phyloP scores from a whole-genome alignment of 768 basidiomycete genomes.

The Lactarius akahatsu region DNA sequence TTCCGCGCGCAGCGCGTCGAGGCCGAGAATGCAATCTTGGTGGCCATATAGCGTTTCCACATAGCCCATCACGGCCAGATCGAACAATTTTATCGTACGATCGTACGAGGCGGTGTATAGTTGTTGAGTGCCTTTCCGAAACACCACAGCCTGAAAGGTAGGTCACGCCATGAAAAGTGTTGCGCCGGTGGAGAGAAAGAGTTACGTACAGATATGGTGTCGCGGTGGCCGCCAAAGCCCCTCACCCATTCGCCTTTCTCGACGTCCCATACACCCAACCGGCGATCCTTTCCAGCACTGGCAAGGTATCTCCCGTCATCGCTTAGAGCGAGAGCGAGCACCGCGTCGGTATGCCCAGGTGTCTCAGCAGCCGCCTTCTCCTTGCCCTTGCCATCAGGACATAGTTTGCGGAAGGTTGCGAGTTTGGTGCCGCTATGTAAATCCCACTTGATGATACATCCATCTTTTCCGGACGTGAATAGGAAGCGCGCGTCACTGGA shows the following conservation, averaged over 20 bases:
- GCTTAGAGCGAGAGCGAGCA: conserved; percentile 80
- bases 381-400: conserved; percentile 48
- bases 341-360: conserved; percentile 83
- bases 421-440: conserved; percentile 61
- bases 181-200: conserved; percentile 40
- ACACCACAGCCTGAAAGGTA: conserved; percentile 55
- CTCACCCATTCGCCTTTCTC: conserved; percentile 75
- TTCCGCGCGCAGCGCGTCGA: conserved; percentile 83
- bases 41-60: conserved; percentile 98
- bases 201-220: conserved; percentile 62
- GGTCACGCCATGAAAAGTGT: conserved; percentile 32
- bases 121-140: conserved; percentile 74
- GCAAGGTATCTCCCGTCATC: conserved; percentile 82
- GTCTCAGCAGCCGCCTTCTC: conserved; percentile 54
- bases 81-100: conserved; percentile 88
- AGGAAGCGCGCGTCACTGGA: conserved; percentile 71
- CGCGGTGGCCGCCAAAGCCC: conserved; percentile 76
- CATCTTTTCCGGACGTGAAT: conserved; percentile 92
- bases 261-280: conserved; percentile 84
- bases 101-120: conserved; percentile 80
- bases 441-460: conserved; percentile 84
- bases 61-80: conserved; percentile 79
- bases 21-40: conserved; percentile 77
- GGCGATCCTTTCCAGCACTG: conserved; percentile 82
- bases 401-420: conserved; percentile 59